These are phyloP conservation scores for Drosera capensis DNA, from an alignment of 148 eudicot species.

Conservation along the genomic window DNA sequence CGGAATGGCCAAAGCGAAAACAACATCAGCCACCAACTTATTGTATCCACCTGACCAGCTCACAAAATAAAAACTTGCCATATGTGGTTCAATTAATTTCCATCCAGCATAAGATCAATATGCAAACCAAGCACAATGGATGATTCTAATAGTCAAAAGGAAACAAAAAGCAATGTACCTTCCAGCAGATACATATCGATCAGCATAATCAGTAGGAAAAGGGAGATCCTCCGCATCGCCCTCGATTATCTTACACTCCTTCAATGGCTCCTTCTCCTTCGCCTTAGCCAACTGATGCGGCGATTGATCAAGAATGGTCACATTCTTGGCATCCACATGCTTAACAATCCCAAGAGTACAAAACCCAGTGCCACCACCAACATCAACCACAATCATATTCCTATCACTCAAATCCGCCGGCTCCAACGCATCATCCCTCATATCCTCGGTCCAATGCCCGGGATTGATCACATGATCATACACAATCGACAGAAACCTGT, in stretches of 20 bases:
- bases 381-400: slow-evolving; percentile 61
- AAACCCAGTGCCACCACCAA: slow-evolving; percentile 93
- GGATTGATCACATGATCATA: slow-evolving; percentile 71
- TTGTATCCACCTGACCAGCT: too few species aligned
- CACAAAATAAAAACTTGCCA: too few species aligned
- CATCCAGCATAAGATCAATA: too few species aligned
- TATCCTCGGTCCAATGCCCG: slow-evolving; percentile 80
- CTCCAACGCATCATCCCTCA: slow-evolving; percentile 82
- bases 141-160: not conserved
- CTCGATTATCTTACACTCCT: slow-evolving; percentile 69
- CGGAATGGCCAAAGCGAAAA: too few species aligned
- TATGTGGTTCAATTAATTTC: too few species aligned
- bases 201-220: slow-evolving; percentile 74
- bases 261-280: slow-evolving; percentile 62
- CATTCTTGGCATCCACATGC: slow-evolving; percentile 84
- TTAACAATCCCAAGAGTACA: slow-evolving; percentile 72
- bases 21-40: too few species aligned
- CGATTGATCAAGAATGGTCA: slow-evolving; percentile 82
- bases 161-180: slow-evolving; percentile 27
- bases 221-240: slow-evolving; percentile 98
- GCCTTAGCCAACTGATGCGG: slow-evolving; percentile 94
- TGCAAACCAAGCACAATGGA: not conserved
- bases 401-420: slow-evolving; percentile 55
- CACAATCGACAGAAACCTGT: slow-evolving; percentile 64
- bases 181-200: slow-evolving; percentile 91